These are phyloP conservation scores for Penstemon eatonii DNA, from an alignment of 257 asterid species.

Conservation along the genomic window DNA sequence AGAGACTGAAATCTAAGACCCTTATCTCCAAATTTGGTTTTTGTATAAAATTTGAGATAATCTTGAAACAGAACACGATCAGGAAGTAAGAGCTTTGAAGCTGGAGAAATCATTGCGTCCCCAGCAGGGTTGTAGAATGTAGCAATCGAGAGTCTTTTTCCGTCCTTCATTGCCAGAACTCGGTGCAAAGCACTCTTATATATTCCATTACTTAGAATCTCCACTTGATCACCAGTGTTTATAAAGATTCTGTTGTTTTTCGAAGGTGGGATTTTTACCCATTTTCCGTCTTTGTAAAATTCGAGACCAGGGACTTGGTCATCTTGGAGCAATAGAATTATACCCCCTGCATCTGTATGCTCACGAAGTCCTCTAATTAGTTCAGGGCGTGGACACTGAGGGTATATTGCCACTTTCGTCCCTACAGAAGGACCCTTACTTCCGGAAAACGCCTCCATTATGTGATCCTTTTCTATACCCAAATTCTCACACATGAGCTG, in stretches of 20 bases:
- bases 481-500: conserved; percentile 78
- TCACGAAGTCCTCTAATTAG: conserved; percentile 81
- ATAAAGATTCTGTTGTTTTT: conserved; percentile 66
- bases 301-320: conserved; percentile 87
- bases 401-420: conserved; percentile 82
- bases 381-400: conserved; percentile 65
- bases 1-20: conserved; percentile 61
- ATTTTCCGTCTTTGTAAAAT: conserved; percentile 76
- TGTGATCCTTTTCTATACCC: conserved; percentile 54
- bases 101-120: conserved; percentile 77
- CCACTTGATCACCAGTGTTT: conserved; percentile 80
- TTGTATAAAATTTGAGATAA: conserved; percentile 56
- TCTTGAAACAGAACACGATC: conserved; percentile 53
- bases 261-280: conserved; percentile 86
- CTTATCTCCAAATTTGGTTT: conserved; percentile 73
- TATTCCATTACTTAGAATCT: conserved; percentile 70
- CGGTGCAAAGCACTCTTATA: conserved; percentile 77
- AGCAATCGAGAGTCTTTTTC: conserved; percentile 78
- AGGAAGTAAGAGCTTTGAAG: conserved; percentile 64
- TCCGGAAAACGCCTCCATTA: conserved; percentile 68
- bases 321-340: conserved; percentile 83
- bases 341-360: conserved; percentile 93
- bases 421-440: conserved; percentile 68
- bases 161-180: conserved; percentile 71
- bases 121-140: conserved; percentile 85